phyloP scores from a whole-genome alignment of 768 basidiomycete species.

The Mycena galericulata region DNA sequence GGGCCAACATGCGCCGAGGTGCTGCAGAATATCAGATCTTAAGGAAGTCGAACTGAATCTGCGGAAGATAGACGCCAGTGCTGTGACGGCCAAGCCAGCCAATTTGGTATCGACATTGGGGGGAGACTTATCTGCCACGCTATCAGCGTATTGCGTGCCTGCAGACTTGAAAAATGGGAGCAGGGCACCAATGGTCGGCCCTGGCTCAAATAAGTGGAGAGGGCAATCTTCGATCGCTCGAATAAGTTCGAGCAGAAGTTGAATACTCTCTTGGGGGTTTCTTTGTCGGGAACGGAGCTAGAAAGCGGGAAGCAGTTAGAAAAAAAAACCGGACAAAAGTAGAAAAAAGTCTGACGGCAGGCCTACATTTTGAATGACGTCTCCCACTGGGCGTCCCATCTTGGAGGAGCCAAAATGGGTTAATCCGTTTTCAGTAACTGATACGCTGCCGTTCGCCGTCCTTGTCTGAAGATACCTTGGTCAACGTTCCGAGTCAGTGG shows the following conservation, averaged over 20 bases:
- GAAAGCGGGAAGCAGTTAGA: neutral
- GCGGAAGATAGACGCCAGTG: conserved; percentile 7
- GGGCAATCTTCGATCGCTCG: conserved; percentile 2
- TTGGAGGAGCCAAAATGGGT: too few species aligned
- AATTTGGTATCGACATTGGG: neutral
- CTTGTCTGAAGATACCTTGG: too few species aligned
- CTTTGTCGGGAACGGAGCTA: too few species aligned
- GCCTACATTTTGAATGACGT: too few species aligned
- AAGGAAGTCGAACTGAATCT: neutral
- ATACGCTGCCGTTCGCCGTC: too few species aligned
- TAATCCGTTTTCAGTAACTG: too few species aligned
- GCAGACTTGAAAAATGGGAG: conserved; percentile 4
- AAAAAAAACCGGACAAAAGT: too few species aligned
- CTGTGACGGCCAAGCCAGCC: neutral
- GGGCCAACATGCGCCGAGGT: neutral
- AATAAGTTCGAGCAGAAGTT: neutral
- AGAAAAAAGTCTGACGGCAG: too few species aligned
- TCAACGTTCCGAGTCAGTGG: too few species aligned
- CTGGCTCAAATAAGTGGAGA: neutral
- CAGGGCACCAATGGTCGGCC: neutral
- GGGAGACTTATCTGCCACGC: neutral
- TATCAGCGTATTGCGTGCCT: conserved; percentile 1
- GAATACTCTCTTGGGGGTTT: neutral
- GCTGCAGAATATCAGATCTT: neutral
- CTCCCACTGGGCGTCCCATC: too few species aligned